Percentiles rank a stretch among this genome's conserved stretches.
Conservation (phyloP, 257 asterid genomes). For the Primulina tabacum region DNA sequence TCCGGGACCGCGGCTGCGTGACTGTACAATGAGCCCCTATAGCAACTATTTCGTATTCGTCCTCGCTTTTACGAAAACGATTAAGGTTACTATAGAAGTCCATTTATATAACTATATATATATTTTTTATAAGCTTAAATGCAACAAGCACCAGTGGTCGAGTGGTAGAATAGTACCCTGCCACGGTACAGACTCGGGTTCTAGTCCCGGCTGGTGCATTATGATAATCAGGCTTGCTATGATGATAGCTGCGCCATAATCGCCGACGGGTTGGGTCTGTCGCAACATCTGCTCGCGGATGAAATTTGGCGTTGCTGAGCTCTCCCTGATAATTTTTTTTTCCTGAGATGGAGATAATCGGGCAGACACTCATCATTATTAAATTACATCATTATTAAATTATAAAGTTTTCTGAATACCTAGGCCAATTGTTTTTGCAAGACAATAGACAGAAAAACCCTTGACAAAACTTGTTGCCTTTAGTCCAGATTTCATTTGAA, state of each 20-base stretch:
- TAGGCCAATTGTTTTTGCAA: background rate
- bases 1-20: too few species aligned
- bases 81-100: too few species aligned
- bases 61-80: too few species aligned
- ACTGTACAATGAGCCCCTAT: too few species aligned
- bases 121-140: too few species aligned
- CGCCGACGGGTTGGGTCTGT: background rate
- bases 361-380: too few species aligned
- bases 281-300: background rate
- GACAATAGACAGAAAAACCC: background rate
- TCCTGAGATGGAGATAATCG: too few species aligned
- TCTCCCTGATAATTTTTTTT: too few species aligned
- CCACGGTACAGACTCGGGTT: slow-evolving; percentile 99
- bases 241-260: background rate
- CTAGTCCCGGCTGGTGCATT: slow-evolving; percentile 99
- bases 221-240: background rate
- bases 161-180: slow-evolving; percentile 95
- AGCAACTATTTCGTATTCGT: too few species aligned
- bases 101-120: too few species aligned
- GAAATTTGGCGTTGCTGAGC: background rate
- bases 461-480: background rate
- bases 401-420: too few species aligned
- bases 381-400: too few species aligned
- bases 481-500: background rate
- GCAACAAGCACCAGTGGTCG: slow-evolving; percentile 75